Conservation (phyloP, 2,329 filamentous ascomycete species). For the Trichoderma arundinaceum region DNA sequence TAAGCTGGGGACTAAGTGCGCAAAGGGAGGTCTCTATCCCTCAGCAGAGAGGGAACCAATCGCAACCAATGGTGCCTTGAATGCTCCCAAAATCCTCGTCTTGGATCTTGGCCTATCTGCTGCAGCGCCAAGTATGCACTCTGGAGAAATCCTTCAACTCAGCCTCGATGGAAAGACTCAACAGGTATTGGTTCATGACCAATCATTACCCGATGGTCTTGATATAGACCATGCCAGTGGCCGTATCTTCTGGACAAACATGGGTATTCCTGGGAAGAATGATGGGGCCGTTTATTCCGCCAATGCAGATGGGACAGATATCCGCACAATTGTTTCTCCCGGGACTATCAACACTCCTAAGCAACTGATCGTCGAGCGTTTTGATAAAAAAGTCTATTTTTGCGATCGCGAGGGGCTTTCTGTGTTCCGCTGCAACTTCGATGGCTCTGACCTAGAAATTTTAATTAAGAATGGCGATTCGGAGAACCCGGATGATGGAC, state of each 20-base stretch:
- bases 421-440: constrained; percentile 47
- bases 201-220: constrained; percentile 53
- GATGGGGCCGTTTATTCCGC: constrained; percentile 53
- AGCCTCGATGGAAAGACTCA: not conserved
- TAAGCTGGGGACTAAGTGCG: not conserved
- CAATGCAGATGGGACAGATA: constrained; percentile 56
- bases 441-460: constrained; percentile 48
- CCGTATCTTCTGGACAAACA: constrained; percentile 57
- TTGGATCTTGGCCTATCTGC: constrained; percentile 14
- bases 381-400: constrained; percentile 47
- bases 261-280: constrained; percentile 49
- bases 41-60: not conserved
- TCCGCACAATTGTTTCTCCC: constrained; percentile 49
- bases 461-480: constrained; percentile 47
- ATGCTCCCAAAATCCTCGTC: not conserved
- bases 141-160: not conserved
- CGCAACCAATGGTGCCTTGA: not conserved
- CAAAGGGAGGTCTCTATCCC: not conserved
- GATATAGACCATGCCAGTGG: constrained; percentile 42
- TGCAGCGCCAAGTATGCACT: not conserved
- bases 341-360: constrained; percentile 58
- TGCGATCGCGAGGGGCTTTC: constrained; percentile 53
- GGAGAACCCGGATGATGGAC: constrained; percentile 34
- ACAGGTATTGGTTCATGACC: constrained; percentile 36
- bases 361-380: constrained; percentile 44